Percentiles rank a stretch among this genome's conserved stretches.
These are phyloP conservation scores for Pythium rhizo-oryzae DNA, from an alignment of 352 stramenopile genomes.

Conservation along the genomic window DNA sequence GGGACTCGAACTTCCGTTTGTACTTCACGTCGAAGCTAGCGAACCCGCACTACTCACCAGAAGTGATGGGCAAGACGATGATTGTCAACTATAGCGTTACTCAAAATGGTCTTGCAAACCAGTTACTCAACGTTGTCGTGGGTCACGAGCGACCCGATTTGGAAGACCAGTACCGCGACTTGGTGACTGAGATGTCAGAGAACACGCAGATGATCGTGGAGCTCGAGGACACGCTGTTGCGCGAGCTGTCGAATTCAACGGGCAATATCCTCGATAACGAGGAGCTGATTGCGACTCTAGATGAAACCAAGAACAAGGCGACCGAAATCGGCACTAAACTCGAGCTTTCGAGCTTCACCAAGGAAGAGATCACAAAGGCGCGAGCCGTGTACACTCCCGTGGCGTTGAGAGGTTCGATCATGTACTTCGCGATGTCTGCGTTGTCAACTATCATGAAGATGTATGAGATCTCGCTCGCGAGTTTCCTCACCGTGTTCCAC, in stretches of 20 bases:
- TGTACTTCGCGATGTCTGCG: conserved; percentile 94
- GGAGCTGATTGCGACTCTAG: conserved; percentile 93
- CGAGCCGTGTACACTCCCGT: conserved; percentile 92
- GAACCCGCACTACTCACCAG: conserved; percentile 94
- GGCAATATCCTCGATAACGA: conserved; percentile 96
- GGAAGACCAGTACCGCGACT: conserved; percentile 92
- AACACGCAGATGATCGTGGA: conserved; percentile 93
- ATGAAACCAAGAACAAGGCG: conserved; percentile 95
- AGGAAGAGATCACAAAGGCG: conserved; percentile 94
- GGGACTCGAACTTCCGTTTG: conserved; percentile 92
- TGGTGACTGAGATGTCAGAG: conserved; percentile 94
- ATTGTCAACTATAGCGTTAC: conserved; percentile 97
- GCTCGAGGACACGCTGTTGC: conserved; percentile 92
- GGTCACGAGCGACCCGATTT: conserved; percentile 92
- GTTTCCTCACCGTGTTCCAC: conserved; percentile 93
- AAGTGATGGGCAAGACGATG: conserved; percentile 97
- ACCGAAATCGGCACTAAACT: conserved; percentile 94
- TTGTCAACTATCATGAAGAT: conserved; percentile 95
- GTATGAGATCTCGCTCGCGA: conserved; percentile 95
- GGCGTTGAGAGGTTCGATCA: conserved; percentile 90
- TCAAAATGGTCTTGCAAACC: conserved; percentile 90
- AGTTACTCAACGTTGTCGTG: conserved; percentile 95
- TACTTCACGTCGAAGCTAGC: conserved; percentile 96
- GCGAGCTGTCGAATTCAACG: conserved; percentile 87
- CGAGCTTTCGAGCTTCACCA: conserved; percentile 92